These are phyloP conservation scores for Drechmeria coniospora DNA, from an alignment of 2,329 filamentous ascomycete species.

Conservation along the genomic window DNA sequence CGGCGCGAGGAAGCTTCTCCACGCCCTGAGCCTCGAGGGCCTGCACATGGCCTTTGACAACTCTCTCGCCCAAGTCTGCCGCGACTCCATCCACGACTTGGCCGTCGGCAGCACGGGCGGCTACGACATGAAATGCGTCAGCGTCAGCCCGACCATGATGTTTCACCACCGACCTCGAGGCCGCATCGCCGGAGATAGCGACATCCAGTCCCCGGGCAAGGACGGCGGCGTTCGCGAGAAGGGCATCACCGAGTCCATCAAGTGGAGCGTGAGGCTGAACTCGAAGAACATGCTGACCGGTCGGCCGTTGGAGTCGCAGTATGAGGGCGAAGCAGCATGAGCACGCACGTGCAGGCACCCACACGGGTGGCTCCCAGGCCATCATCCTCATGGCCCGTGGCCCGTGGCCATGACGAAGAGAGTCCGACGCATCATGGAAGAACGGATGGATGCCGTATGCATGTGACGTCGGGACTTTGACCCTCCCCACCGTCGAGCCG, in stretches of 20 bases:
- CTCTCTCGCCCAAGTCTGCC: conserved; percentile 27
- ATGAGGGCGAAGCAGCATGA: conserved; percentile 1
- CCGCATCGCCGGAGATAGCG: conserved; percentile 13
- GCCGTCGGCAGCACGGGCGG: conserved; percentile 3
- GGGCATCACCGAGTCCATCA: conserved; percentile 16
- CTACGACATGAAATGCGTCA: conserved; percentile 12
- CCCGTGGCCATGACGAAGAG: too few species aligned
- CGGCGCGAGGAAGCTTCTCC: conserved; percentile 25
- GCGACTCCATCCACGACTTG: conserved; percentile 18
- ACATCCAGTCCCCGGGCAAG: conserved; percentile 11
- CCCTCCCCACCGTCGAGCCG: too few species aligned
- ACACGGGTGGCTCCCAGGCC: background rate
- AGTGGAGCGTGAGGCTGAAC: conserved; percentile 16
- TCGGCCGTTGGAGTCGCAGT: conserved; percentile 11
- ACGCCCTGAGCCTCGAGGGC: conserved; percentile 25
- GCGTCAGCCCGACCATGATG: conserved; percentile 19
- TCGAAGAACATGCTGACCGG: conserved; percentile 14
- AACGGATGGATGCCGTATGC: too few species aligned
- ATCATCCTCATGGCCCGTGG: too few species aligned
- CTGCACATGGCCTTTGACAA: conserved; percentile 25
- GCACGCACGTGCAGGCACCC: too few species aligned
- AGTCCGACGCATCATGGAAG: too few species aligned
- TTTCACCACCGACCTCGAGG: conserved; percentile 17
- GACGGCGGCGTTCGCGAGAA: conserved; percentile 11
- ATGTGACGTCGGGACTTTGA: too few species aligned